Percentiles rank a stretch among this genome's conserved stretches.
These are phyloP conservation scores for Linum lewisii DNA, from an alignment of 345 rosid genomes.

Conservation along the genomic window DNA sequence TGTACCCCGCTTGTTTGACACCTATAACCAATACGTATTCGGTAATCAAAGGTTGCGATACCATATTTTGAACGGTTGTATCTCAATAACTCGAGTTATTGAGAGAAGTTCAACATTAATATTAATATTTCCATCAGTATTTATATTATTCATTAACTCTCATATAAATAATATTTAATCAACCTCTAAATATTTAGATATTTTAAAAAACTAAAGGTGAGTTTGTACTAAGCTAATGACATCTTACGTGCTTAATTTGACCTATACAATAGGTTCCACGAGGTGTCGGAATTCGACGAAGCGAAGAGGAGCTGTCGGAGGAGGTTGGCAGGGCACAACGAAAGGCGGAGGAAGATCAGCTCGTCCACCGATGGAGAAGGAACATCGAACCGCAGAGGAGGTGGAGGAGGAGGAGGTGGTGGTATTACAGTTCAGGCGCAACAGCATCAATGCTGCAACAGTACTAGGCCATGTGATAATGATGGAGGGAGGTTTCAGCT, in stretches of 20 bases:
- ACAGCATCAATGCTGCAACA: too few species aligned
- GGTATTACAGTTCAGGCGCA: conserved; percentile 28
- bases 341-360: conserved; percentile 69
- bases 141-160: too few species aligned
- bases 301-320: conserved; percentile 74
- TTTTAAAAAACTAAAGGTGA: not conserved
- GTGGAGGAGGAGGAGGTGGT: conserved; percentile 12
- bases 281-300: conserved; percentile 68
- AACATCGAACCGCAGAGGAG: conserved; percentile 25
- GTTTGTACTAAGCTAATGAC: not conserved
- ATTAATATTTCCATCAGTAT: too few species aligned
- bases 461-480: too few species aligned
- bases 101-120: too few species aligned
- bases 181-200: too few species aligned
- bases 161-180: too few species aligned
- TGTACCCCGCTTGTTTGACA: too few species aligned
- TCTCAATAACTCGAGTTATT: too few species aligned
- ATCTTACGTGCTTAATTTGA: not conserved
- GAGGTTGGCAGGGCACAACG: conserved; percentile 78
- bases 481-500: conserved; percentile 31
- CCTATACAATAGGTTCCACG: conserved; percentile 44
- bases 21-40: too few species aligned
- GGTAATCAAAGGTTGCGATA: too few species aligned
- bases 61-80: too few species aligned
- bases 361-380: conserved; percentile 48